Conservation (phyloP, 1,284 basidiomycete species). For the Trametes hirsuta region DNA sequence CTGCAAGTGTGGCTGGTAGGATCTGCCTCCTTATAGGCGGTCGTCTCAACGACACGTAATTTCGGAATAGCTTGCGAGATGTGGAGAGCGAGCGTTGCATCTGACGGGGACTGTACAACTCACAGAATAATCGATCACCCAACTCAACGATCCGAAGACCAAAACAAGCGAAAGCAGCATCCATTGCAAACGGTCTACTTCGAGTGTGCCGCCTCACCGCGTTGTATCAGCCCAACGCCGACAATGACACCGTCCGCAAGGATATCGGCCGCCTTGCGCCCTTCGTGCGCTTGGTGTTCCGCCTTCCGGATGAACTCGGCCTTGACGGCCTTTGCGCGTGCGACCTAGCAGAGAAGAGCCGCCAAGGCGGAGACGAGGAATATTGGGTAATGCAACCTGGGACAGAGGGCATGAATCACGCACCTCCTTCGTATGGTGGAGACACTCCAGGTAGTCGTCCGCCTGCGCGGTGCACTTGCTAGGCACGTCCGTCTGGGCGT, state of each 20-base stretch:
- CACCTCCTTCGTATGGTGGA: constrained; percentile 93
- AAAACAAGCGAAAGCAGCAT: constrained; percentile 1
- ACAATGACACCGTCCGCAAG: constrained; percentile 76
- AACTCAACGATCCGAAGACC: background rate
- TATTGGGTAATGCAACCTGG: background rate
- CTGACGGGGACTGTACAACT: background rate
- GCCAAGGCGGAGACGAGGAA: background rate
- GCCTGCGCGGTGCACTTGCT: constrained; percentile 73
- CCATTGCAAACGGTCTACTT: constrained; percentile 21
- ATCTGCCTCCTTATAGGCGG: no score
- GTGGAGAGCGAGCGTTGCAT: no score
- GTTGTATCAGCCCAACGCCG: constrained; percentile 73
- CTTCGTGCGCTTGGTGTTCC: constrained; percentile 67
- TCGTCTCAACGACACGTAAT: no score
- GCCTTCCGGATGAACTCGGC: constrained; percentile 74
- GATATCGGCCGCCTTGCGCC: constrained; percentile 73
- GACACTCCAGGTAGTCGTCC: constrained; percentile 93
- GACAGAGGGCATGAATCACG: constrained; percentile 19
- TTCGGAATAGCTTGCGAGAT: no score
- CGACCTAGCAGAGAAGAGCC: constrained; percentile 52
- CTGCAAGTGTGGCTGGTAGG: no score
- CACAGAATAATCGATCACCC: background rate
- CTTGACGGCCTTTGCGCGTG: constrained; percentile 74
- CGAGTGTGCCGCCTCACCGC: constrained; percentile 40
- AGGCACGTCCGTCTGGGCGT: constrained; percentile 81